Evolutionary conservation across 2,329 filamentous ascomycete species (phyloP).

Genomic region (Diaporthe ilicicola): DNA sequence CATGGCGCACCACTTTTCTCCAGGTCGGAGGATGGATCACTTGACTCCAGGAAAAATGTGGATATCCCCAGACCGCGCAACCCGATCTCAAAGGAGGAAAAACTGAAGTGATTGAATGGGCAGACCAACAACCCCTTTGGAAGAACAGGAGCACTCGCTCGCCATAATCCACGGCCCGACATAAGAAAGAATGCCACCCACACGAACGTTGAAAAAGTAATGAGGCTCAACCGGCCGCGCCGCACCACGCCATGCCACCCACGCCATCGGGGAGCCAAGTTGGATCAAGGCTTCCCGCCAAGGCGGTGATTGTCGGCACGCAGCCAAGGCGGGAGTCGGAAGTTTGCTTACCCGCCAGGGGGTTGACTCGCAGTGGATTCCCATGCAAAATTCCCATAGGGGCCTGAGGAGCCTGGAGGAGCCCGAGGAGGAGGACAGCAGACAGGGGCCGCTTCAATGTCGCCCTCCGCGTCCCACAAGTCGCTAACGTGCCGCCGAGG

Average conservation of each 20-base stretch:
- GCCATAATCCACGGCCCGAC: conserved; percentile 8
- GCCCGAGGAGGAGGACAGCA: not conserved
- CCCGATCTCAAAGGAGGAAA: not conserved
- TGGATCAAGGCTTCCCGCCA: conserved; percentile 23
- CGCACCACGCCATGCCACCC: not conserved
- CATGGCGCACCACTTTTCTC: conserved; percentile 28
- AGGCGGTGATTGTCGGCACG: conserved; percentile 8
- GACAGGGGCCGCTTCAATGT: not conserved
- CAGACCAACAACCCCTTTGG: not conserved
- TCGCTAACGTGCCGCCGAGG: conserved; percentile 29
- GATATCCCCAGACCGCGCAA: conserved; percentile 30
- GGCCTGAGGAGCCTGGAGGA: not conserved
- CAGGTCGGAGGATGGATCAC: conserved; percentile 14
- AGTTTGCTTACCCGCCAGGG: conserved; percentile 11
- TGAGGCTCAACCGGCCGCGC: conserved; percentile 24
- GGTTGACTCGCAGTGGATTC: conserved; percentile 30
- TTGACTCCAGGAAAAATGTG: conserved; percentile 30
- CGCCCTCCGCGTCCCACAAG: conserved; percentile 18
- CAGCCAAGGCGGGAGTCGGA: not conserved
- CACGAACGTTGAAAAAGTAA: not conserved
- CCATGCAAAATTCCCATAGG: not conserved
- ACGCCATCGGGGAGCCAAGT: conserved; percentile 20
- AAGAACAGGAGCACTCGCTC: not conserved
- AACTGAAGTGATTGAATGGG: not conserved
- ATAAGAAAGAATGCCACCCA: not conserved